Evolutionary conservation across 208 protist genomes (phyloP), one percentile per base, ranked within the genome.

Genomic region (Acanthamoeba royreba): DNA sequence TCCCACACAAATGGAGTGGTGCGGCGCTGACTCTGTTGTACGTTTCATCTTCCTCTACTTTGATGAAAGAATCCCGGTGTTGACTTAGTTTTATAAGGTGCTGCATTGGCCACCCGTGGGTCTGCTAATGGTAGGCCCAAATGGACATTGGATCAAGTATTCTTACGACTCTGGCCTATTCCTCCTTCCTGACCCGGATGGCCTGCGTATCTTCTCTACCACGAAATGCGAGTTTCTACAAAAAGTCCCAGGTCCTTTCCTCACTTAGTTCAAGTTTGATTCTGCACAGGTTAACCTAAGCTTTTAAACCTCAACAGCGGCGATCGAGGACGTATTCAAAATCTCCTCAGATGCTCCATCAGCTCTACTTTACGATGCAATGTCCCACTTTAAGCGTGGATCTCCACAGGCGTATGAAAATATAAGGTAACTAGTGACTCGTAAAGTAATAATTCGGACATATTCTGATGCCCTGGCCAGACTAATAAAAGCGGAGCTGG

Each of bases 181-280:
- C 17, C 72, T 98, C 0, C 38, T 97, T 0, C 87, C 96, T 0
- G 96, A 97, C 61, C 61, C 92, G 8, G 97, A 98, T 87, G 96
- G 96, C 61, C 81, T 97, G 2, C 49, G 97, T 19, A 95, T 98
- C 35, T 72, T 98, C n/a, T 92, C 93, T 0, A 53, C 52, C 35
- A 33, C 81, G 1, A 81, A 46, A 19, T 93, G 89, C 42, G 95
- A 97, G 40, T 96, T 97, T 33, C 69, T 97, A 17, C 61, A 94
- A 4, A 58, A 55, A 4, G 94, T 97, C 17, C 95, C 95, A 0
- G 63, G 87, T 93, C 13, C 52, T 45, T 19, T 83, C 28, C 86
- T 83, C 86, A 11, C 86, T 31, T 35, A 66, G 25, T 93, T 47
- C 86, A 33, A 66, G 28, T 94, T 93, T 8, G 19, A 86, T 28